Evolutionary conservation across 495 filamentous ascomycete genomes (phyloP), one percentile per base, ranked within the genome.

Genomic region (Podospora pseudoanserina): DNA sequence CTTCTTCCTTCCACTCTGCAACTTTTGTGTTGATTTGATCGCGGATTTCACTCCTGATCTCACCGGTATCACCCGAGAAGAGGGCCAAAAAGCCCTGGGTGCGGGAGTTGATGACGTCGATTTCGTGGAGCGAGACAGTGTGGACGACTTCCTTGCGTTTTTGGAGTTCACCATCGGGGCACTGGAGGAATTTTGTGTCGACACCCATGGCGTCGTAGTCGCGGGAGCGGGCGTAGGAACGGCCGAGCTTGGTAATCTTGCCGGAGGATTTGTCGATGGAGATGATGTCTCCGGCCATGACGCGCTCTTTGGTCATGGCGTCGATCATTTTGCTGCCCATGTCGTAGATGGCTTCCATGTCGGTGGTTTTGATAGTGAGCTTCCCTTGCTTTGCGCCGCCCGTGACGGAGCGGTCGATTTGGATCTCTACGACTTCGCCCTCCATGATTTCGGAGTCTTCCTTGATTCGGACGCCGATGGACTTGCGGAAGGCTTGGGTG

Each of bases 311-410:
- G 67, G 92, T 96, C 91, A 99, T 97, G 55, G 93, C 91, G 73
- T 99, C 96, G 70, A 99, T 97, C 96, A 98, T 97, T 80, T 98
- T 97, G 65, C 90, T 93, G 55, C 95, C 95, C 92, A 99, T 95
- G 72, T 99, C 95, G 84, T 97, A 99, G 72, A 98, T 92, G 20
- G 95, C 97, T 80, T 99, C 95, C 95, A 99, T 99, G 76, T 99
- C 96, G 72, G 94, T 97, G 20, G 95, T 99, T 79, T 98, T 99
- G 80, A 99, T 97, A 9, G 95, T 99, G 70, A 99, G 90, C 79
- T 98, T 99, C 72, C 95, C 95, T 85, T 97, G 94, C 84, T 97
- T 97, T 77, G 92, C 93, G 78, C 91, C 91, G 49, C 95, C 95
- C 3, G 95, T 98, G 27, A 99, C 91, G 72, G 93, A 97, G 62